phyloP scores from a whole-genome alignment of 257 asterid genomes.

The Anisodus acutangulus region DNA sequence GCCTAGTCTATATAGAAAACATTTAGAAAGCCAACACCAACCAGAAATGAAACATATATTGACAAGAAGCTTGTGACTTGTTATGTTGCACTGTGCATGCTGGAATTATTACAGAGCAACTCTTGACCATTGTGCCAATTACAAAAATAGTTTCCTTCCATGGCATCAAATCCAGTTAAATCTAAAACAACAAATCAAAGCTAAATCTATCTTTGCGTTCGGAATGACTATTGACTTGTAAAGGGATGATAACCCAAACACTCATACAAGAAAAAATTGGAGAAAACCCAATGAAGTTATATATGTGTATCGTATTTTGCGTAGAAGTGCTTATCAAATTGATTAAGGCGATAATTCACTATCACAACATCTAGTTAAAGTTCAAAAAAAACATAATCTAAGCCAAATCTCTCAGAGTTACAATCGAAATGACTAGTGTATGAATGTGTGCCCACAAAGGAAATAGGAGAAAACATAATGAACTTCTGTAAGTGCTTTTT shows the following conservation, averaged over 20 bases:
- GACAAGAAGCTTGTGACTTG: neutral
- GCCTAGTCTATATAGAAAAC: neutral
- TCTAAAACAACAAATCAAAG: slow-evolving; percentile 4
- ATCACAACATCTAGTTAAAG: neutral
- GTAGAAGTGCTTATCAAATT: neutral
- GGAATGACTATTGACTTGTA: neutral
- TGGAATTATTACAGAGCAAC: neutral
- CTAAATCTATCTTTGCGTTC: neutral
- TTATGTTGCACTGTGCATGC: neutral
- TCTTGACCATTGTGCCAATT: neutral
- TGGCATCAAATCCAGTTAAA: neutral
- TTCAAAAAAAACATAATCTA: slow-evolving; percentile 4
- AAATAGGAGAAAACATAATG: neutral
- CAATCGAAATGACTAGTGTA: neutral
- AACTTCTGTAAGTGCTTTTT: neutral
- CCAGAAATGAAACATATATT: neutral
- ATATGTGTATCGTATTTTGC: neutral
- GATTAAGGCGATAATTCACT: neutral
- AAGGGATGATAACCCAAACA: slow-evolving; percentile 6
- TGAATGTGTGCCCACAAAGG: neutral
- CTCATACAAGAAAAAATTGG: slow-evolving; percentile 3
- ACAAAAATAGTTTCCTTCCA: neutral
- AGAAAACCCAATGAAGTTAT: slow-evolving; percentile 7
- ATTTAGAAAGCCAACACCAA: neutral
- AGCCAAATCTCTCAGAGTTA: slow-evolving; percentile 1